Base-by-base conservation (phyloP, 345 rosid genomes). In the Arabidopsis suecica region DNA sequence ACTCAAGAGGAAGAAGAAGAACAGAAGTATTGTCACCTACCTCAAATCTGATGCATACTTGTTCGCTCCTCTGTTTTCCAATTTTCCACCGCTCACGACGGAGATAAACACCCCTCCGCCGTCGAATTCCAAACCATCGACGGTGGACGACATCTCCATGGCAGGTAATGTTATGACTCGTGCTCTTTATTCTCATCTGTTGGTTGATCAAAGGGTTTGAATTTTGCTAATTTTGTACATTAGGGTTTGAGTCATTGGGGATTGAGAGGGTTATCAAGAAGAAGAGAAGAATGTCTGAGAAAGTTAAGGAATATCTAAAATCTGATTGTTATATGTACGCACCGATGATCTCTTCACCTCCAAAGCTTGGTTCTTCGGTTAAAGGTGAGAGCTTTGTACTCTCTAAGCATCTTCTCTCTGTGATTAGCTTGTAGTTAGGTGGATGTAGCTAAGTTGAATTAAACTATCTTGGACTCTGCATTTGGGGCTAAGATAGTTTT, bases 301-400 rank as follows among this genome's bases (percentile, higher is more conserved):
- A 64, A 59, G 72, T 80, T 47, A 72, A 69, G 75, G 79, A 77
- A 61, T 88, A 83, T 80, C 62, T 88, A 44, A 82, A 80, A 44
- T 83, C 85, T 62, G 83, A 90, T 63, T 49, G 77, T 73, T 51
- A 81, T 69, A 69, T 85, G 83, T 85, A 84, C 55, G 79, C 74
- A 25, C 77, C 86, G 2, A 42, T 83, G 55, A 58, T 70, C 54
- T 74, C 12, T 45, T 74, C 12, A 57, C 14, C 81, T 56, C 30
- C 11, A 9, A 77, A 58, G 42, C 82, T 20, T 22, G 37, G 53
- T 57, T 36, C 65, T 66, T 33, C 77, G 1, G 68, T 57, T 41
- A 71, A 77, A 71, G 81, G 81, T 72, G 64, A 40, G 13, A 57
- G 6, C 51, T 62, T 32, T 34, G 40, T 32, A 41, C 32, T 5